Evolutionary conservation across 495 filamentous ascomycete species (phyloP).

Genomic region (Xylaria flabelliformis): DNA sequence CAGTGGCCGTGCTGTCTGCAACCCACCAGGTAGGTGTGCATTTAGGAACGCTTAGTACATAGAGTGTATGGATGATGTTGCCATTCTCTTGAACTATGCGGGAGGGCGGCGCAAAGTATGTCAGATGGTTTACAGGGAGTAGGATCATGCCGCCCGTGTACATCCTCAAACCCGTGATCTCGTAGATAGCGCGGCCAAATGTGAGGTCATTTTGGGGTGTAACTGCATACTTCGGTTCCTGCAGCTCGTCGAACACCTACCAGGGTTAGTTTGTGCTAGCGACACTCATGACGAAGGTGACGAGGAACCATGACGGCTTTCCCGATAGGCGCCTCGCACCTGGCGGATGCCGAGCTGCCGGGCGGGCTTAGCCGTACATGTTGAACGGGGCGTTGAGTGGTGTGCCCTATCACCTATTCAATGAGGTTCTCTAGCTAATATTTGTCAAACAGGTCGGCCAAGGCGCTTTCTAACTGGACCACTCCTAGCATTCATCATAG

Average conservation of each 20-base stretch:
- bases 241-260: slow-evolving; percentile 14
- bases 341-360: slow-evolving; percentile 6
- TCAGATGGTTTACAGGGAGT: slow-evolving; percentile 17
- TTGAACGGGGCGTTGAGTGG: background rate
- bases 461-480: too few species aligned
- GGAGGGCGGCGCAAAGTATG: slow-evolving; percentile 17
- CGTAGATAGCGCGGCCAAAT: slow-evolving; percentile 15
- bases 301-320: too few species aligned
- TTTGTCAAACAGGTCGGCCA: background rate
- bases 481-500: too few species aligned
- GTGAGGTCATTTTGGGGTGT: slow-evolving; percentile 16
- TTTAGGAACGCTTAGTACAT: too few species aligned
- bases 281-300: too few species aligned
- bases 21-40: too few species aligned
- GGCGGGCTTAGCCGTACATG: too few species aligned
- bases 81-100: too few species aligned
- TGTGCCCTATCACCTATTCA: background rate
- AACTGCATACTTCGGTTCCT: slow-evolving; percentile 21
- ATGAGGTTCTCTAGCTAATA: background rate
- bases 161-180: slow-evolving; percentile 15
- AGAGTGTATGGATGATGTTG: too few species aligned
- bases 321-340: background rate
- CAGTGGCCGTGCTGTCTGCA: too few species aligned
- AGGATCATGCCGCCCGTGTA: slow-evolving; percentile 23
- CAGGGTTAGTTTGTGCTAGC: too few species aligned